Evolutionary conservation across 2,329 filamentous ascomycete species (phyloP).

Genomic region (Xylariaceae sp.): DNA sequence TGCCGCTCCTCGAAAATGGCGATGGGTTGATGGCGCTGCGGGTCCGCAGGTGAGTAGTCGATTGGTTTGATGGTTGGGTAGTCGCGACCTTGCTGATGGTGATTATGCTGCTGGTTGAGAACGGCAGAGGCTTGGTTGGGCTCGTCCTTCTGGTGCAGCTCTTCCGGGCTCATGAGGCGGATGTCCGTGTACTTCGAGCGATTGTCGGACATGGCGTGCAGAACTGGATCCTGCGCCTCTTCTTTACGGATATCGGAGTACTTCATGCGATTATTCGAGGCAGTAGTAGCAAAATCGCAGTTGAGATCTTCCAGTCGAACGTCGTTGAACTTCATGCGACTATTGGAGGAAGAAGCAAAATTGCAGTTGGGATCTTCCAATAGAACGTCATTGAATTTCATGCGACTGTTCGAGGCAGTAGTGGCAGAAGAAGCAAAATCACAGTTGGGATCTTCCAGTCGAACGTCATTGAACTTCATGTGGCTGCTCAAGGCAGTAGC

Average conservation of each 20-base stretch:
- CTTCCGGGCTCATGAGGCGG: neutral
- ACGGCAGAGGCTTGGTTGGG: too few relatives aligned
- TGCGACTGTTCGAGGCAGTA: too few relatives aligned
- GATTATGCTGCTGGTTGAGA: too few relatives aligned
- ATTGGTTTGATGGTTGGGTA: conserved; percentile 22
- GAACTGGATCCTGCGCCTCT: too few relatives aligned
- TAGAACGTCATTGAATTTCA: too few relatives aligned
- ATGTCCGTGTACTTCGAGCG: too few relatives aligned
- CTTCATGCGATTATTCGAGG: neutral
- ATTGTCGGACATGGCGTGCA: too few relatives aligned
- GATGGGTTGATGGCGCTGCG: conserved; percentile 17
- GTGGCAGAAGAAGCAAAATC: too few relatives aligned
- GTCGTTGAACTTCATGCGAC: conserved; percentile 3
- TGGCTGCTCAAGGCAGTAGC: neutral
- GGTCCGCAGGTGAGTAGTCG: too few relatives aligned
- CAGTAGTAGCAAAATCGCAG: neutral
- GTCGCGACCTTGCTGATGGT: too few relatives aligned
- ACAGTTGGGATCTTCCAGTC: neutral
- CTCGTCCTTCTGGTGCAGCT: too few relatives aligned
- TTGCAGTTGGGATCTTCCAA: conserved; percentile 1
- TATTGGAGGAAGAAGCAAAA: neutral
- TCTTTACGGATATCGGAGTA: conserved; percentile 13
- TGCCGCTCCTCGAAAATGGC: conserved; percentile 23
- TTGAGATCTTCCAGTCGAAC: conserved; percentile 3
- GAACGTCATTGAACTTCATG: conserved; percentile 8